Evolutionary conservation across 129 eudicot genomes (phyloP).

Genomic region (Centella asiatica): DNA sequence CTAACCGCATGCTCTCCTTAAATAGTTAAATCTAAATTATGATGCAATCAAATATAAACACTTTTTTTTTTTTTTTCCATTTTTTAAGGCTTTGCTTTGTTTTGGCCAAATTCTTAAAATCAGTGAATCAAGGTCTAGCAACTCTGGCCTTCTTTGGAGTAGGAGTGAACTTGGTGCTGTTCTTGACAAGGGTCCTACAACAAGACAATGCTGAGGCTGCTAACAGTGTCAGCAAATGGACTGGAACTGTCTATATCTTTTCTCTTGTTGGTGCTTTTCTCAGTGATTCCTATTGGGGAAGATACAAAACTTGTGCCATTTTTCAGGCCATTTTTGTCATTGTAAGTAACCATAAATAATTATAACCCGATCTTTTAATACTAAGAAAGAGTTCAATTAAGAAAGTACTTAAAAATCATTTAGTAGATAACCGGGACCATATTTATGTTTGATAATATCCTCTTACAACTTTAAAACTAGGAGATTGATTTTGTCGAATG

Average conservation of each 20-base stretch:
- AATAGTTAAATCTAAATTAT: too few relatives aligned
- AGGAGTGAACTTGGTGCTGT: slow-evolving; percentile 91
- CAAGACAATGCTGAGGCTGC: slow-evolving; percentile 92
- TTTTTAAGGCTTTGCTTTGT: background rate
- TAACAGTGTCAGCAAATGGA: slow-evolving; percentile 96
- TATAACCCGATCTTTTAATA: background rate
- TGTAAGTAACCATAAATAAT: slow-evolving; percentile 37
- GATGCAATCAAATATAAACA: too few relatives aligned
- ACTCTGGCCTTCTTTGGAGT: slow-evolving; percentile 95
- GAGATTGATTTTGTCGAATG: too few relatives aligned
- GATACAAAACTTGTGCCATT: slow-evolving; percentile 93
- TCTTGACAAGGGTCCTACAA: slow-evolving; percentile 79
- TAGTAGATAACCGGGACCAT: too few relatives aligned
- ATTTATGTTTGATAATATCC: too few relatives aligned
- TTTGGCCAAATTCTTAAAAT: slow-evolving; percentile 10
- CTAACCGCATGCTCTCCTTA: too few relatives aligned
- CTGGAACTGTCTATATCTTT: slow-evolving; percentile 94
- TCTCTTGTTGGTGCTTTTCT: slow-evolving; percentile 97
- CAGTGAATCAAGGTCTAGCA: slow-evolving; percentile 93
- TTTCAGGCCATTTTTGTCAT: slow-evolving; percentile 72
- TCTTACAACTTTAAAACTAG: too few relatives aligned
- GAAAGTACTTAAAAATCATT: too few relatives aligned
- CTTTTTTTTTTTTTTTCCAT: background rate
- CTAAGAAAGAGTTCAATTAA: too few relatives aligned
- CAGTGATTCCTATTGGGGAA: slow-evolving; percentile 95